Evolutionary conservation across 2,329 filamentous ascomycete species (phyloP).

Genomic region (Pseudogymnoascus sp.): DNA sequence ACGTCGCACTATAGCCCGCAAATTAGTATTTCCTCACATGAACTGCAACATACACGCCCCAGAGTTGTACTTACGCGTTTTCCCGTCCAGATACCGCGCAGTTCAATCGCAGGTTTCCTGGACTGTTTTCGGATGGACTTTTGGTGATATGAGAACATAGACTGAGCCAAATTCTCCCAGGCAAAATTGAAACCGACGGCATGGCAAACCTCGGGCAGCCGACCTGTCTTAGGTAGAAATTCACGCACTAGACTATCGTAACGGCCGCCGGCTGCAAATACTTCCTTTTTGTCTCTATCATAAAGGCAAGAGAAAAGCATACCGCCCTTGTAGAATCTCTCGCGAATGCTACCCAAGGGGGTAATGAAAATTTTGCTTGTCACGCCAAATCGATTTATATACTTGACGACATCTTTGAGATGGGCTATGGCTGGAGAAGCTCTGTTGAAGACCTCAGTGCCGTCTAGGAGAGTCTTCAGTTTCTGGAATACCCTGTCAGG

Average conservation of each 20-base stretch:
- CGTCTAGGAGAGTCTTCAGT: slow-evolving; percentile 52
- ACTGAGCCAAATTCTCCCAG: slow-evolving; percentile 70
- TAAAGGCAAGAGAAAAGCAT: slow-evolving; percentile 86
- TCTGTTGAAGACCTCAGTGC: slow-evolving; percentile 61
- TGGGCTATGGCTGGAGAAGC: slow-evolving; percentile 71
- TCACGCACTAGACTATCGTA: slow-evolving; percentile 87
- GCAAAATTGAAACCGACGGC: slow-evolving; percentile 89
- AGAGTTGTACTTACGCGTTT: slow-evolving; percentile 53
- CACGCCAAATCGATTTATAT: slow-evolving; percentile 67
- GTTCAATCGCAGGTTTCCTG: slow-evolving; percentile 62
- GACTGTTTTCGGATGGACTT: slow-evolving; percentile 48
- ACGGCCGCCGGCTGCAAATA: slow-evolving; percentile 86
- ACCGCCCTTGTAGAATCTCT: slow-evolving; percentile 80
- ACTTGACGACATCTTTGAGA: slow-evolving; percentile 67
- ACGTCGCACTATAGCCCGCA: slow-evolving; percentile 61
- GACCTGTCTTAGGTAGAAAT: slow-evolving; percentile 62
- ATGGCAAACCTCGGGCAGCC: slow-evolving; percentile 57
- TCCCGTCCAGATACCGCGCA: slow-evolving; percentile 49
- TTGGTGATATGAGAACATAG: slow-evolving; percentile 44
- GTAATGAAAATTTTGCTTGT: slow-evolving; percentile 73
- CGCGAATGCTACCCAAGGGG: slow-evolving; percentile 80
- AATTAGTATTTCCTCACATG: not conserved
- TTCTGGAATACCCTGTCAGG: slow-evolving; percentile 43
- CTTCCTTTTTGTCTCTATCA: slow-evolving; percentile 72
- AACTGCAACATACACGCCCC: not conserved